Conservation (phyloP, 768 basidiomycete species). For the Ramaria rubella region DNA sequence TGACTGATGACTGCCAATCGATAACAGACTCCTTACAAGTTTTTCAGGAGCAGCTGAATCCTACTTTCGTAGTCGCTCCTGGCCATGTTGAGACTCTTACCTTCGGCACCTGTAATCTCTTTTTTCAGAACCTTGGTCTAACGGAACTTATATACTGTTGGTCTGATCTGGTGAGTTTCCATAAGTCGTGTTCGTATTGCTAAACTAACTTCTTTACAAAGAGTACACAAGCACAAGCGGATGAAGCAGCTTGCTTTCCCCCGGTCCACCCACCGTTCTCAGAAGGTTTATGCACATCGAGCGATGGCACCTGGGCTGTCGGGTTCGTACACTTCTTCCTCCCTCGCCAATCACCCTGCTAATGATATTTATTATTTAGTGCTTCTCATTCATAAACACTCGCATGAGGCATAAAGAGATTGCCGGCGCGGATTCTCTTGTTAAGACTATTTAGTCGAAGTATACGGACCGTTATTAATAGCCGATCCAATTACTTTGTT, state of each 20-base stretch:
- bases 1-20: background rate
- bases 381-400: background rate
- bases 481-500: too few species aligned
- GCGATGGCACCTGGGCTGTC: slow-evolving; percentile 6
- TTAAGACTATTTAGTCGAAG: too few species aligned
- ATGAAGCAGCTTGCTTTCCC: slow-evolving; percentile 7
- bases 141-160: background rate
- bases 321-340: background rate
- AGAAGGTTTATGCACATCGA: slow-evolving; percentile 7
- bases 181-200: too few species aligned
- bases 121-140: background rate
- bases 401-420: too few species aligned
- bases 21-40: background rate
- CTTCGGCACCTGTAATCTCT: slow-evolving; percentile 1
- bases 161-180: slow-evolving; percentile 1
- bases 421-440: too few species aligned
- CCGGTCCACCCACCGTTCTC: slow-evolving; percentile 7
- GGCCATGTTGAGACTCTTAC: slow-evolving; percentile 1
- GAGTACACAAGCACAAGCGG: background rate
- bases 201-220: too few species aligned
- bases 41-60: background rate
- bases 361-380: background rate
- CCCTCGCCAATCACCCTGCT: too few species aligned
- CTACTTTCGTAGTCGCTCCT: background rate
- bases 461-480: too few species aligned